A percentile compares a stretch with the other conserved stretches of the same genome.
phyloP scores from a whole-genome alignment of 441 rosid genomes.

The Metrosideros polymorpha region DNA sequence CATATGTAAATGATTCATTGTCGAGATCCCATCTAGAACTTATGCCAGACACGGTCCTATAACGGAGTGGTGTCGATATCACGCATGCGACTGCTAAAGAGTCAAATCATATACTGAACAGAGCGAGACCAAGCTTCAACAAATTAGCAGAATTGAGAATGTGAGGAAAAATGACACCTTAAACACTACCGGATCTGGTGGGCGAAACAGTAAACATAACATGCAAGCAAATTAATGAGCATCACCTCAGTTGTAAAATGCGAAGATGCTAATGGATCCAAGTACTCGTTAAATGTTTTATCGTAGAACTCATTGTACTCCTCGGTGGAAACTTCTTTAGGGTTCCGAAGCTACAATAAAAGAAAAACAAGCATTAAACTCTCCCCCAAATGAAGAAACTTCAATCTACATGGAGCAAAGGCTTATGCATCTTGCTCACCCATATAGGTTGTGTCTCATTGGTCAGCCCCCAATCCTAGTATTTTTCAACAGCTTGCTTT shows the following conservation, averaged over 20 bases:
- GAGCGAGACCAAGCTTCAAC: not conserved
- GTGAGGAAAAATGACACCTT: too few species aligned
- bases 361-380: not conserved
- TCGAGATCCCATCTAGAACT: not conserved
- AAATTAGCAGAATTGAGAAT: too few species aligned
- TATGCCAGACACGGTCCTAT: not conserved
- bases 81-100: not conserved
- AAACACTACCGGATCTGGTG: not conserved
- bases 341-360: slow-evolving; percentile 65
- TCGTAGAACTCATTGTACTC: slow-evolving; percentile 91
- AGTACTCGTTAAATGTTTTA: slow-evolving; percentile 77
- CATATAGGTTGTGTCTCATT: slow-evolving; percentile 96
- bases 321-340: slow-evolving; percentile 80
- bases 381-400: not conserved
- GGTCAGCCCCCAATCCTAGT: slow-evolving; percentile 94
- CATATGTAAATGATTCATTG: not conserved
- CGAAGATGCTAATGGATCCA: slow-evolving; percentile 91
- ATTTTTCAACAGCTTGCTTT: slow-evolving; percentile 76
- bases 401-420: not conserved
- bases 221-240: not conserved
- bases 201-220: not conserved
- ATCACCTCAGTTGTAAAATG: slow-evolving; percentile 96
- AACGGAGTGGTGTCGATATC: not conserved
- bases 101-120: not conserved
- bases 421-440: slow-evolving; percentile 31